Base-by-base conservation (phyloP, 2,329 filamentous ascomycete genomes). In the Apiospora malaysiana region DNA sequence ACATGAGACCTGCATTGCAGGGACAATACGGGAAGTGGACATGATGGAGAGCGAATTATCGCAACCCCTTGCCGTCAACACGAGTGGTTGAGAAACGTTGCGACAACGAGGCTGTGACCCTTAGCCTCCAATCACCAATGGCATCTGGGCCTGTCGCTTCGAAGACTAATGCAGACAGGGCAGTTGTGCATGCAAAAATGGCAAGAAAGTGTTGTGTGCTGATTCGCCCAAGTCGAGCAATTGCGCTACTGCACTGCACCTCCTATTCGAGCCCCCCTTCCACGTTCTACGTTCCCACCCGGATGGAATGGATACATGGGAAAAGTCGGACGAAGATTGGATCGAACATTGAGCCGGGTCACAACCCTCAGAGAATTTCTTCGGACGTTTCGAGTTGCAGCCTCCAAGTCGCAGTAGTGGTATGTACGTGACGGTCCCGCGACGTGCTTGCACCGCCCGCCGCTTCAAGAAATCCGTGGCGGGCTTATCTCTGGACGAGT, bases 231-330 rank as follows among this genome's bases (percentile, higher is more conserved):
- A 23, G 27, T n/a, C 56, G 18, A n/a, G 32, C 9, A 32, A 21
- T 63, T 63, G 56, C 56, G 27, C 56, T 63, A 63, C 56, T 63
- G 56, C 56, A 63, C 56, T 63, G 56, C 56, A 63, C n/a, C 56
- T 63, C 56, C 56, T 63, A 63, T 63, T 63, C 56, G 56, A 32
- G 32, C 27, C 56, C 56, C 32, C 37, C 51, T 63, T n/a, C 56
- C 56, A 63, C 56, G 56, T 56, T 32, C 23, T 18, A 25, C 51
- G 18, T 27, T 56, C 51, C 51, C 51, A 59, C 56, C 7, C 56
- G 37, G 32, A 59, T n/a, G 51, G 51, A 27, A 59, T 37, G 51
- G 49, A 25, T 42, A 9, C 9, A 46, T 63, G 32, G 32, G 21
- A 59, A 63, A 63, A 40, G 18, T 63, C 56, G 32, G 56, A 63